phyloP scores from a whole-genome alignment of 805 yeast species.

The Blastobotrys muscicola region DNA sequence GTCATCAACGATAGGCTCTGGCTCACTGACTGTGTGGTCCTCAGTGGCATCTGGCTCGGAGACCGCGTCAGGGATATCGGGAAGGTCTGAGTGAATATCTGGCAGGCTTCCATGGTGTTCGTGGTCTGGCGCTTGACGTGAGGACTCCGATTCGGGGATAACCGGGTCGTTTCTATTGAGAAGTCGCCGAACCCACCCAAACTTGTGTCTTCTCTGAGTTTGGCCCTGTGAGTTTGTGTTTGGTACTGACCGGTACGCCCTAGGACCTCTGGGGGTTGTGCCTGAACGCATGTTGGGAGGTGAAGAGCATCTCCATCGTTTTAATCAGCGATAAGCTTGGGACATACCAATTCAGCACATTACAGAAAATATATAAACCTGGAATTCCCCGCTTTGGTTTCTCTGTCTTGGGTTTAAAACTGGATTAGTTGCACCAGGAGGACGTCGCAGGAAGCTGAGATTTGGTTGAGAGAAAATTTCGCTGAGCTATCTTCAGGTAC shows the following conservation, averaged over 20 bases:
- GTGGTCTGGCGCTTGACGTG: not conserved
- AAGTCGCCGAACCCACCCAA: slow-evolving; percentile 14
- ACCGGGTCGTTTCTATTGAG: slow-evolving; percentile 7
- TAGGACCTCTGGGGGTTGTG: not conserved
- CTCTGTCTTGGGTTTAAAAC: no score
- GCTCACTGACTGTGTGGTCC: not conserved
- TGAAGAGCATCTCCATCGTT: not conserved
- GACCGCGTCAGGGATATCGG: not conserved
- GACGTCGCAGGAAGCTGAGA: no score
- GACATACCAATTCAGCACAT: no score
- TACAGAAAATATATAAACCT: no score
- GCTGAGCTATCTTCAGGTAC: no score
- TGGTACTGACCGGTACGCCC: no score
- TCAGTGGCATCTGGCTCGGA: not conserved
- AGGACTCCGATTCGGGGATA: not conserved
- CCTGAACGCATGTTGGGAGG: not conserved
- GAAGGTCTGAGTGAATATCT: not conserved
- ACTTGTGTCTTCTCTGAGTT: slow-evolving; percentile 6
- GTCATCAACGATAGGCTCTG: not conserved
- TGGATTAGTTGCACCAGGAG: no score
- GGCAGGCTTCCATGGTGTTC: not conserved
- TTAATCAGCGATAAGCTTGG: not conserved
- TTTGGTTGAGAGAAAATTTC: no score
- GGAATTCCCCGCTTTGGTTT: no score
- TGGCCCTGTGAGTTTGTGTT: not conserved